These are phyloP conservation scores for Daldinia concentrica DNA, from an alignment of 495 filamentous ascomycete genomes.

Conservation along the genomic window DNA sequence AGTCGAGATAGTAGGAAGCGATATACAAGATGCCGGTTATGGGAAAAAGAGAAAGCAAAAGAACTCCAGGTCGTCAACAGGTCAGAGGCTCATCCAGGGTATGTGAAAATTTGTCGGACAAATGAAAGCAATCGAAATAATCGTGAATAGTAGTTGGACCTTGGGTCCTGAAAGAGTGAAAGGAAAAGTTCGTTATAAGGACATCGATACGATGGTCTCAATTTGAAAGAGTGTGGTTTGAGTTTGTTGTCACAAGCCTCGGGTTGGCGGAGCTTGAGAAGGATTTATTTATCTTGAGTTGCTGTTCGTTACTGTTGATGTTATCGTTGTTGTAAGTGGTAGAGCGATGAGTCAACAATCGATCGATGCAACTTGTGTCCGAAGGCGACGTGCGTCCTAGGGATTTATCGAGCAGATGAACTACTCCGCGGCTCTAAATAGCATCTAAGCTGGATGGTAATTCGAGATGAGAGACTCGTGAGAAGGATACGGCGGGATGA, in stretches of 20 bases:
- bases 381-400: slow-evolving; percentile 40
- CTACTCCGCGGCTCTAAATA: slow-evolving; percentile 27
- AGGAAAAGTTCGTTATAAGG: slow-evolving; percentile 71
- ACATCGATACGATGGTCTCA: slow-evolving; percentile 67
- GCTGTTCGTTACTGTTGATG: slow-evolving; percentile 30
- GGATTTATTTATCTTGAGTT: slow-evolving; percentile 26
- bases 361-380: slow-evolving; percentile 45
- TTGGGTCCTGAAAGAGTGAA: slow-evolving; percentile 61
- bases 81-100: slow-evolving; percentile 74
- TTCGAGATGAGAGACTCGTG: slow-evolving; percentile 38
- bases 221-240: slow-evolving; percentile 54
- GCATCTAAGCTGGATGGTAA: slow-evolving; percentile 29
- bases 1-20: slow-evolving; percentile 46
- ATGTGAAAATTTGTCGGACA: slow-evolving; percentile 63
- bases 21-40: slow-evolving; percentile 57
- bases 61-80: slow-evolving; percentile 67
- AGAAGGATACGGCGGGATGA: slow-evolving; percentile 45
- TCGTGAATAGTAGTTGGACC: slow-evolving; percentile 60
- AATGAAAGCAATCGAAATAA: slow-evolving; percentile 61
- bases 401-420: slow-evolving; percentile 21
- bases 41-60: slow-evolving; percentile 57
- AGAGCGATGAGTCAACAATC: slow-evolving; percentile 37
- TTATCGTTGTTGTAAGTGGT: slow-evolving; percentile 17
- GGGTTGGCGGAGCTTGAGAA: slow-evolving; percentile 30
- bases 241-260: slow-evolving; percentile 47